Evolutionary conservation across 2,329 filamentous ascomycete species (phyloP).

Genomic region (Escovopsis sp.): DNA sequence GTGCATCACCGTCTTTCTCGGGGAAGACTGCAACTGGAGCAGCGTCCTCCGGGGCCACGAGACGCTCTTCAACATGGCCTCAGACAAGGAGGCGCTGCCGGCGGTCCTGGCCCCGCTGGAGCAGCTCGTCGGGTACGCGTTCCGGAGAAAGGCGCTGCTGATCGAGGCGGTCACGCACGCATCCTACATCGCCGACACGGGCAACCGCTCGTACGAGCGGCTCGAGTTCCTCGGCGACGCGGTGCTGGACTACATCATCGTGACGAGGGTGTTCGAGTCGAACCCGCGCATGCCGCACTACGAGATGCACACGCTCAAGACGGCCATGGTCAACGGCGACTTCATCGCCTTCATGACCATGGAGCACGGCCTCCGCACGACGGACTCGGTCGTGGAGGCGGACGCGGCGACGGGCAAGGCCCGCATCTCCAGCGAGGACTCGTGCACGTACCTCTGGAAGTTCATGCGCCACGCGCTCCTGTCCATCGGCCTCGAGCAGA

Average conservation of each 20-base stretch:
- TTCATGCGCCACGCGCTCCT: conserved; percentile 49
- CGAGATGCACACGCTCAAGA: conserved; percentile 63
- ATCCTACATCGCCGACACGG: conserved; percentile 36
- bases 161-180: conserved; percentile 70
- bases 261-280: conserved; percentile 40
- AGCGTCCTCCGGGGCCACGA: conserved; percentile 26
- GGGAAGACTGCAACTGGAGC: conserved; percentile 37
- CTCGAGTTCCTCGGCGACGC: conserved; percentile 84
- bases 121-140: conserved; percentile 53
- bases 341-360: conserved; percentile 68
- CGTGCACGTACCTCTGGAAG: conserved; percentile 42
- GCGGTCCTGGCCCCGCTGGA: conserved; percentile 39
- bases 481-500: conserved; percentile 33
- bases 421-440: conserved; percentile 8
- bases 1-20: conserved; percentile 54
- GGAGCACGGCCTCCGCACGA: conserved; percentile 17
- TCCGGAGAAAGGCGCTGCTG: conserved; percentile 52
- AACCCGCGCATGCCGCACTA: conserved; percentile 28
- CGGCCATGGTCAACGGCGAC: conserved; percentile 64
- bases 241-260: conserved; percentile 65
- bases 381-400: conserved; percentile 8
- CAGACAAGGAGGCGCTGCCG: conserved; percentile 21
- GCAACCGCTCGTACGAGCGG: conserved; percentile 41
- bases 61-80: conserved; percentile 28
- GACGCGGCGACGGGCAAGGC: neutral